phyloP scores from a whole-genome alignment of 192 early-diverging fungal genomes.

The Gorgonomyces haynaldii region DNA sequence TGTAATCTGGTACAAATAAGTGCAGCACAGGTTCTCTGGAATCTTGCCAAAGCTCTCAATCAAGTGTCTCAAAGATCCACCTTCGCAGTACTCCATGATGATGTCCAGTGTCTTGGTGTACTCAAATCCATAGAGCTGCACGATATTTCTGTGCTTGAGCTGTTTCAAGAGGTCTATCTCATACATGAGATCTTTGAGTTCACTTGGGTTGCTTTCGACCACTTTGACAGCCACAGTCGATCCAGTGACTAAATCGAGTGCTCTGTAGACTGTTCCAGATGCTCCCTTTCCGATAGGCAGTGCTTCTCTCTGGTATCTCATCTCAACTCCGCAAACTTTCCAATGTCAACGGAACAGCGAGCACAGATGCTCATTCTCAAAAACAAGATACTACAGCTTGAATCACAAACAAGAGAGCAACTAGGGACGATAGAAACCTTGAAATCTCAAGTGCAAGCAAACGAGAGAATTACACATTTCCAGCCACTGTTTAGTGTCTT shows the following conservation, averaged over 20 bases:
- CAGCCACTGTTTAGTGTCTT: too few relatives aligned
- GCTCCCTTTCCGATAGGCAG: conserved; percentile 1
- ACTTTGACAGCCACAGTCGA: conserved; percentile 1
- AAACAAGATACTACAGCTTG: too few relatives aligned
- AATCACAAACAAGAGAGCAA: too few relatives aligned
- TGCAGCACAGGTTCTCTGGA: conserved; percentile 76
- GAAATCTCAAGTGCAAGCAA: too few relatives aligned
- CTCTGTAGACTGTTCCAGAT: conserved; percentile 1
- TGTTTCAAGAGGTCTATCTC: conserved; percentile 33
- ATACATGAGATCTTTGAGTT: conserved; percentile 4
- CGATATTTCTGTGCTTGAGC: conserved; percentile 27
- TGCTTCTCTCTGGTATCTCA: too few relatives aligned
- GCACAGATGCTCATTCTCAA: too few relatives aligned
- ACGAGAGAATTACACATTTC: too few relatives aligned
- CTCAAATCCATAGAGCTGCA: conserved; percentile 33
- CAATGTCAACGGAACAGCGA: too few relatives aligned
- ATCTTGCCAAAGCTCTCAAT: conserved; percentile 82
- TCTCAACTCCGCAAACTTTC: too few relatives aligned
- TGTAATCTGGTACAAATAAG: conserved; percentile 79
- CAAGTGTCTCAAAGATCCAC: conserved; percentile 79
- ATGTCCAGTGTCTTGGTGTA: conserved; percentile 2
- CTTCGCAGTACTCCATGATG: conserved; percentile 42
- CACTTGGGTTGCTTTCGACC: not conserved
- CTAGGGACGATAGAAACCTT: too few relatives aligned
- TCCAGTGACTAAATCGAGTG: not conserved